phyloP scores from a whole-genome alignment of 768 basidiomycete species.

The Sporobolomyces roseus region DNA sequence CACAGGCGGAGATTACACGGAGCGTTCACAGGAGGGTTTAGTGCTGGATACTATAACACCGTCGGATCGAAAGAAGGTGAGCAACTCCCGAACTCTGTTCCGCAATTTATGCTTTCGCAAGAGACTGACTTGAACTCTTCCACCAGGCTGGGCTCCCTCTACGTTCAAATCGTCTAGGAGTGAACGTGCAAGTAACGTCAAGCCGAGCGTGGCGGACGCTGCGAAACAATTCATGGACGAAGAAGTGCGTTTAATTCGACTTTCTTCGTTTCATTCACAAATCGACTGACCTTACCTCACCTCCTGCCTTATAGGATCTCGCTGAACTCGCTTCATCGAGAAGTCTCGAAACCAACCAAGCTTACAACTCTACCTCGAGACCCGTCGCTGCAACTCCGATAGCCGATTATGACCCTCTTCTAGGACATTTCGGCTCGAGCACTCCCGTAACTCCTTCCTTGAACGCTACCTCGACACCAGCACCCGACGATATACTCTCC shows the following conservation, averaged over 20 bases:
- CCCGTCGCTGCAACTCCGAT: constrained; percentile 7
- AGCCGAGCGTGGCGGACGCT: constrained; percentile 57
- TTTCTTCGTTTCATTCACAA: not conserved
- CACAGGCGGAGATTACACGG: constrained; percentile 81
- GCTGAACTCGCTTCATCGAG: constrained; percentile 71
- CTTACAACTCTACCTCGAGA: constrained; percentile 56
- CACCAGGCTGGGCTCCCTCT: constrained; percentile 86
- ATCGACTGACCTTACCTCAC: too few relatives aligned
- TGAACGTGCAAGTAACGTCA: constrained; percentile 45
- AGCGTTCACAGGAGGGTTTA: constrained; percentile 97
- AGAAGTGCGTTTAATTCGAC: constrained; percentile 52
- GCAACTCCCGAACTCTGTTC: too few relatives aligned
- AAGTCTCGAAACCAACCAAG: constrained; percentile 71
- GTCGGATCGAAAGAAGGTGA: constrained; percentile 93
- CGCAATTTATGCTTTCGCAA: not conserved
- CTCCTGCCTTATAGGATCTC: constrained; percentile 56
- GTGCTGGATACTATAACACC: constrained; percentile 92
- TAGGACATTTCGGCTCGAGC: constrained; percentile 21
- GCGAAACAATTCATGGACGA: constrained; percentile 99
- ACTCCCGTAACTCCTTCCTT: not conserved
- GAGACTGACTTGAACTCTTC: not conserved
- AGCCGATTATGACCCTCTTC: constrained; percentile 34
- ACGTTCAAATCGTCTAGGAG: constrained; percentile 68
- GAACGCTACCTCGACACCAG: not conserved
- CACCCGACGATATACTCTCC: constrained; percentile 55